Evolutionary conservation across 768 basidiomycete species (phyloP).

Genomic region (Mycena chlorophos): DNA sequence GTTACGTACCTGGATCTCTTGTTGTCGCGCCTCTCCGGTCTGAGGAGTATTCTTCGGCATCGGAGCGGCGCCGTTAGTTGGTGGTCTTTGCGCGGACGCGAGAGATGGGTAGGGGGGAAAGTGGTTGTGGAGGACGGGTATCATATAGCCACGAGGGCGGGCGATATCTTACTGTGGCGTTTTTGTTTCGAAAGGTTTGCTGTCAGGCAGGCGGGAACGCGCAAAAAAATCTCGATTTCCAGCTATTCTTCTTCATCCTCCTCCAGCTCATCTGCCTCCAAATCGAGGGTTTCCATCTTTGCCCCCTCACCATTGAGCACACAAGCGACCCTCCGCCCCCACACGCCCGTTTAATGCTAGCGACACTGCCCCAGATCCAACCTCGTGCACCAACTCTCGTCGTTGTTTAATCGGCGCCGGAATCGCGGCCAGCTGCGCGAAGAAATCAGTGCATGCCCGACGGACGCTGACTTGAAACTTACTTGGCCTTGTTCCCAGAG

Average conservation of each 20-base stretch:
- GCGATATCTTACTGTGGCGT: background rate
- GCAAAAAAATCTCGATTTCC: constrained; percentile 8
- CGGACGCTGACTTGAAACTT: constrained; percentile 34
- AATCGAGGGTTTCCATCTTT: constrained; percentile 71
- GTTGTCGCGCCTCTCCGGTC: background rate
- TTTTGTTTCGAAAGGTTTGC: background rate
- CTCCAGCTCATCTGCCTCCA: constrained; percentile 70
- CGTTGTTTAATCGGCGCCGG: constrained; percentile 56
- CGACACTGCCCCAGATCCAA: constrained; percentile 53
- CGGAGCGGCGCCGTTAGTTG: background rate
- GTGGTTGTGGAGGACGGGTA: background rate
- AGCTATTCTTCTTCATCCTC: constrained; percentile 31
- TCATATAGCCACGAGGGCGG: background rate
- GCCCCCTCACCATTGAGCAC: constrained; percentile 65
- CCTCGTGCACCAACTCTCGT: constrained; percentile 55
- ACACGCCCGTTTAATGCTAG: constrained; percentile 74
- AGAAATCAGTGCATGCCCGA: constrained; percentile 34
- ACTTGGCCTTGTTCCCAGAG: constrained; percentile 66
- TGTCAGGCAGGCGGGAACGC: constrained; percentile 15
- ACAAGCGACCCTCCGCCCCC: constrained; percentile 75
- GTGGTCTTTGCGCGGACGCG: background rate
- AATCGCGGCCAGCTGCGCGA: constrained; percentile 48
- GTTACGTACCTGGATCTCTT: background rate
- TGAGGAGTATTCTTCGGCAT: background rate
- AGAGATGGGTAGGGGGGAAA: background rate